Base-by-base conservation (phyloP, 352 stramenopile genomes). In the Phytophthora pistaciae region DNA sequence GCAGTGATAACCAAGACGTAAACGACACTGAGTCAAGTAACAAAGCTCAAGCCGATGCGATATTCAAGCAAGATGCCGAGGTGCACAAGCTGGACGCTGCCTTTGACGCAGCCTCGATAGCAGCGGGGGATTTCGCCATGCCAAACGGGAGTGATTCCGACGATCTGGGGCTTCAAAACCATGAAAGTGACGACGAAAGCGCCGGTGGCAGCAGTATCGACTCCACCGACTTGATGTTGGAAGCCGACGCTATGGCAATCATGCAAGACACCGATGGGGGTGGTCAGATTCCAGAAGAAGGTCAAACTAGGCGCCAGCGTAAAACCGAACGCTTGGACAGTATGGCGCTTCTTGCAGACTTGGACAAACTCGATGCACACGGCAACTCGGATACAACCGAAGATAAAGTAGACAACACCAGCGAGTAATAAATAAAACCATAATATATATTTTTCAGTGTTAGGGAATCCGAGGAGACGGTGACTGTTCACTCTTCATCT, bases 151-250 rank as follows among this genome's bases (percentile, higher is more conserved):
- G 18, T 14, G 54, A 70, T 42, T 68, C 50, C 14, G 49, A 55
- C 14, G 33, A 69, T 21, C 21, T 10, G 38, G 23, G 11, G 11
- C 36, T 10, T 49, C 40, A 56, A 36, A 52, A 38, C 27, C 25
- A 49, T 20, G 53, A 68, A 31, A 72, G 64, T 2, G 48, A 72
- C 5, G 57, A 52, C 6, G 64, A 68, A 46, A 29, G 40, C 21
- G 29, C 25, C n/a, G 54, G 31, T 5, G 57, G 63, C 7, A 70
- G 56, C 16, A 83, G 75, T 38, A 71, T 80, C 16, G 72, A 83
- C 49, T 83, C 75, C 33, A 72, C 20, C 31, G 72, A 80, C 20
- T 53, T 83, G 21, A 71, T 83, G 64, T 64, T 78, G 69, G 75
- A 83, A 27, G 72, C 73, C 2, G 72, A 83, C 25, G 72, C 60